These are phyloP conservation scores for Petrea volubilis DNA, from an alignment of 257 asterid genomes.

Conservation along the genomic window DNA sequence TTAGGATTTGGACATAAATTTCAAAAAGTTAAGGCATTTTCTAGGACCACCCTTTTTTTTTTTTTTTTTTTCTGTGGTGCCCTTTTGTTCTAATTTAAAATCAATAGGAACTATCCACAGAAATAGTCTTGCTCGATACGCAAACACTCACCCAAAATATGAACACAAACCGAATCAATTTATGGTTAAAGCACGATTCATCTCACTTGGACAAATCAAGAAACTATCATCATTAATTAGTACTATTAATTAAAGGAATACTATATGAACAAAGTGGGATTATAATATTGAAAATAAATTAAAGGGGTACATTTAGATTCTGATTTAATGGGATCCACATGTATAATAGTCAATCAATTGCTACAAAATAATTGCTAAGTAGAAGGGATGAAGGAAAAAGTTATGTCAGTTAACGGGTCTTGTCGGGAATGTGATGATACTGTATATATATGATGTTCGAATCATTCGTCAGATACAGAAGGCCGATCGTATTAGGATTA, in stretches of 20 bases:
- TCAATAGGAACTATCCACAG: too few species aligned
- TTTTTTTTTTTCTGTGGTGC: not conserved
- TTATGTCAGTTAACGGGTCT: too few species aligned
- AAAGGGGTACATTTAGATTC: constrained; percentile 7
- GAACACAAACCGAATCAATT: not conserved
- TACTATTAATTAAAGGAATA: not conserved
- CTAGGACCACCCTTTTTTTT: too few species aligned
- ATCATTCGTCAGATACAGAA: too few species aligned
- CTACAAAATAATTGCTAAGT: not conserved
- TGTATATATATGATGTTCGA: too few species aligned
- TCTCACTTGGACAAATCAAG: constrained; percentile 12
- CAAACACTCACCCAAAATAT: too few species aligned
- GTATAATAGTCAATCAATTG: not conserved
- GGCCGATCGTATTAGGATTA: too few species aligned
- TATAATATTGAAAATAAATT: not conserved
- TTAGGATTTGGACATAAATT: not conserved
- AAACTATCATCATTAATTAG: not conserved
- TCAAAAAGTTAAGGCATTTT: not conserved
- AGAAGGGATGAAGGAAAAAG: not conserved
- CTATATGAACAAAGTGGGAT: not conserved
- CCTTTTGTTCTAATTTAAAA: not conserved
- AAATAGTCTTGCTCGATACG: not conserved
- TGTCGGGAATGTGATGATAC: too few species aligned
- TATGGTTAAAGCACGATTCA: not conserved
- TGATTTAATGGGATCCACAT: constrained; percentile 32